Base-by-base conservation (phyloP, 2,329 filamentous ascomycete species). In the Cadophora gregata region DNA sequence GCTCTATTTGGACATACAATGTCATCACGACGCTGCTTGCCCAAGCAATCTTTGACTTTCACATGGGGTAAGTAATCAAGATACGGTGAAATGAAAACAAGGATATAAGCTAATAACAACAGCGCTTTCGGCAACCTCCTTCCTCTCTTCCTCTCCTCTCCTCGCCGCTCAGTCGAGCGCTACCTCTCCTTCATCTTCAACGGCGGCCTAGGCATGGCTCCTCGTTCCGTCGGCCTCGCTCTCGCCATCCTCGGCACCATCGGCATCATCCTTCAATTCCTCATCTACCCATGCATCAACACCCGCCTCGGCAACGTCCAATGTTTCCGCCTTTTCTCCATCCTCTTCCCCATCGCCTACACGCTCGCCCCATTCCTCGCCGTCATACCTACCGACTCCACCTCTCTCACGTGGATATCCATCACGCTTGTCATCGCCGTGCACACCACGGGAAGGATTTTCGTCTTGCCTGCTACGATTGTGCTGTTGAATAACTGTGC, bases 261-360 rank as follows among this genome's bases (percentile, higher is more conserved):
- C 6, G 59, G 59, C 14, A 62, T 62, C 10, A 2, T 62, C 47
- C 59, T 62, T 4, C 59, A 62, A 38, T 51, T 62, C 47, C 31
- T 62, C 12, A 51, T 62, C 45, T 62, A 62, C 29, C 59, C 59
- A 24, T 47, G 45, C 27, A 53, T 62, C 59, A 51, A 62, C 31
- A 53, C 59, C 47, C 59, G 59, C 16, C 59, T 62, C 4, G 59
- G 59, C 9, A 62, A 51, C 45, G 45, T 62, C 19, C 59, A 53
- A 33, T 62, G 45, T 31, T 62, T 62, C 47, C 59, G 47, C 2
- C 21, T 51, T 16, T 62, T 62, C 59, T 42, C 31, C 8, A 45
- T 56, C 14, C 61, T 63, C 48, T 63, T 56, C 50, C 61, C 61
- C 8, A 29, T 63, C 19, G 51, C 61, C 14, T 63, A 63, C 36